Evolutionary conservation across 306 rosid species (phyloP).

Genomic region (Trifolium pratense): DNA sequence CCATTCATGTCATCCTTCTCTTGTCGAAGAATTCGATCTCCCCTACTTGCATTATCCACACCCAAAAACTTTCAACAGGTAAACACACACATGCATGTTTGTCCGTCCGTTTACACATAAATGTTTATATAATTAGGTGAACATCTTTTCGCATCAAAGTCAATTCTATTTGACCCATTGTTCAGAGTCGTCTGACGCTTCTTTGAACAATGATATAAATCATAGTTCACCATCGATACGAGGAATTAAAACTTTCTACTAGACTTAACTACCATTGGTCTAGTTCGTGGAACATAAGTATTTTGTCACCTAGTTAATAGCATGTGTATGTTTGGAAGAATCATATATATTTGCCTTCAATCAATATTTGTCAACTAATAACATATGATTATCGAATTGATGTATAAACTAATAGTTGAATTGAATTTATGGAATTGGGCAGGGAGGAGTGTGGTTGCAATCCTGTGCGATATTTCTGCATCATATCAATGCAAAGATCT

Average conservation of each 20-base stretch:
- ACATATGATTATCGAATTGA: neutral
- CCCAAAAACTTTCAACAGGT: slow-evolving; percentile 62
- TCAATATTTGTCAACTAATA: neutral
- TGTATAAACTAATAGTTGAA: neutral
- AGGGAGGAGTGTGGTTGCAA: slow-evolving; percentile 73
- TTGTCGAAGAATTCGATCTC: slow-evolving; percentile 44
- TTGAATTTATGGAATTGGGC: slow-evolving; percentile 43
- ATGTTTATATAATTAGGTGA: too few species aligned
- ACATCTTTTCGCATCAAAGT: neutral
- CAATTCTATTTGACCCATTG: neutral
- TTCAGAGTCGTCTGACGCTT: neutral
- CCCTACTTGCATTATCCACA: slow-evolving; percentile 63
- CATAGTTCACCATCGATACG: neutral
- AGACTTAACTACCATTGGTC: neutral
- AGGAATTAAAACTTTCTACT: neutral
- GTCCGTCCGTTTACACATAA: too few species aligned
- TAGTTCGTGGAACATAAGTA: neutral
- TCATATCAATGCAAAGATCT: slow-evolving; percentile 87
- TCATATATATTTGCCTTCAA: neutral
- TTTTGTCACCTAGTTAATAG: neutral
- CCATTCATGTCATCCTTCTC: slow-evolving; percentile 45
- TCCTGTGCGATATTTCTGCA: slow-evolving; percentile 71
- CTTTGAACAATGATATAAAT: neutral
- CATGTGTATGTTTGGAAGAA: neutral
- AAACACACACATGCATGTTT: neutral